Evolutionary conservation across 306 rosid species (phyloP).

Genomic region (Malus fusca): DNA sequence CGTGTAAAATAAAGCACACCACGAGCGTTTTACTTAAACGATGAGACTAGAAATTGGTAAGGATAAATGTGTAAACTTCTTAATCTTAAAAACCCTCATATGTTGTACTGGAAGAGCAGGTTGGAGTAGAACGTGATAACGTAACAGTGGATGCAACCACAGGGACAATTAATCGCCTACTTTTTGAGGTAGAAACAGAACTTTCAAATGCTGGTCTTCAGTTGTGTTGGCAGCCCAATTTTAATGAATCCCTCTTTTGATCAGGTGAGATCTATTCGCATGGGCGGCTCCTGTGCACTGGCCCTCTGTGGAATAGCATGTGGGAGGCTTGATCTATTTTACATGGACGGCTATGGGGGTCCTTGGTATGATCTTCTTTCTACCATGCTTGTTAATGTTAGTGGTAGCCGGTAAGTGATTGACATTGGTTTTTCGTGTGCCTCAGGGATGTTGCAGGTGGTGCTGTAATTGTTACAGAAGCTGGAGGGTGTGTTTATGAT

Average conservation of each 20-base stretch:
- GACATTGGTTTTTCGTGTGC: constrained; percentile 1
- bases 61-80: not conserved
- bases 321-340: constrained; percentile 85
- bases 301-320: constrained; percentile 95
- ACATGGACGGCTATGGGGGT: constrained; percentile 74
- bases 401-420: not conserved
- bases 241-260: constrained; percentile 9
- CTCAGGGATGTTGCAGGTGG: constrained; percentile 99
- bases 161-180: constrained; percentile 65
- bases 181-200: constrained; percentile 58
- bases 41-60: not conserved
- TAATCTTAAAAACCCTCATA: constrained; percentile 1
- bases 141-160: constrained; percentile 57
- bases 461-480: constrained; percentile 89
- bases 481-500: constrained; percentile 88
- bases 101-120: constrained; percentile 48
- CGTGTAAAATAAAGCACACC: not conserved
- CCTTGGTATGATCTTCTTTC: constrained; percentile 60
- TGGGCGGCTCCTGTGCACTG: constrained; percentile 91
- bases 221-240: constrained; percentile 7
- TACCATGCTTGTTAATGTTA: not conserved
- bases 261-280: constrained; percentile 92
- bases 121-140: constrained; percentile 75
- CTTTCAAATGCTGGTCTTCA: constrained; percentile 7
- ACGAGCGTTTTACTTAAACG: not conserved